Evolutionary conservation across 495 filamentous ascomycete species (phyloP).

Genomic region (Aspergillus mulundensis): DNA sequence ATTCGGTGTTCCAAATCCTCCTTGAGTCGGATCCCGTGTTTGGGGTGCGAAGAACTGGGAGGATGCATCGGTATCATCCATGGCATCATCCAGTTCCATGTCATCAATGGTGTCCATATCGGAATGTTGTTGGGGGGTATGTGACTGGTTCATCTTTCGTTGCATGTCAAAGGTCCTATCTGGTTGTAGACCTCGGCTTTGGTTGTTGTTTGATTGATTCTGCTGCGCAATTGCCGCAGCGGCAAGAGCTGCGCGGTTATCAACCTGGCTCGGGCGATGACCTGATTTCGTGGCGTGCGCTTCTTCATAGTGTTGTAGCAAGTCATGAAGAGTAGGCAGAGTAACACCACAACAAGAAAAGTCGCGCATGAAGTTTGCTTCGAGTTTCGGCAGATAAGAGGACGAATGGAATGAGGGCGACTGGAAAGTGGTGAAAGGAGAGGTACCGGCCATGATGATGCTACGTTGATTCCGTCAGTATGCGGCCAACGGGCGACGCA

Average conservation of each 20-base stretch:
- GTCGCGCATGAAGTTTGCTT: slow-evolving; percentile 95
- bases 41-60: slow-evolving; percentile 56
- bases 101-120: slow-evolving; percentile 88
- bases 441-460: slow-evolving; percentile 95
- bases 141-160: slow-evolving; percentile 41
- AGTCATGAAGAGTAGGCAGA: slow-evolving; percentile 85
- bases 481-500: slow-evolving; percentile 1
- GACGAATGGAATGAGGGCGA: slow-evolving; percentile 96
- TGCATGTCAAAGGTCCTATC: slow-evolving; percentile 42
- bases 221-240: slow-evolving; percentile 53
- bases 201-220: slow-evolving; percentile 46
- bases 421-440: slow-evolving; percentile 76
- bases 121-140: slow-evolving; percentile 38
- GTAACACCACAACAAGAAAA: slow-evolving; percentile 89
- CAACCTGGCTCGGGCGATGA: slow-evolving; percentile 52
- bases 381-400: slow-evolving; percentile 94
- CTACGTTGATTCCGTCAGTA: slow-evolving; percentile 45
- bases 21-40: slow-evolving; percentile 50
- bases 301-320: slow-evolving; percentile 96
- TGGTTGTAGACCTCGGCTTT: slow-evolving; percentile 36
- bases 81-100: slow-evolving; percentile 93
- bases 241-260: slow-evolving; percentile 56
- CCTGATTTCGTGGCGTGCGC: slow-evolving; percentile 69
- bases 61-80: slow-evolving; percentile 59
- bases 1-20: slow-evolving; percentile 70